These are phyloP conservation scores for Lentinus brumalis DNA, from an alignment of 768 basidiomycete genomes.

Conservation along the genomic window DNA sequence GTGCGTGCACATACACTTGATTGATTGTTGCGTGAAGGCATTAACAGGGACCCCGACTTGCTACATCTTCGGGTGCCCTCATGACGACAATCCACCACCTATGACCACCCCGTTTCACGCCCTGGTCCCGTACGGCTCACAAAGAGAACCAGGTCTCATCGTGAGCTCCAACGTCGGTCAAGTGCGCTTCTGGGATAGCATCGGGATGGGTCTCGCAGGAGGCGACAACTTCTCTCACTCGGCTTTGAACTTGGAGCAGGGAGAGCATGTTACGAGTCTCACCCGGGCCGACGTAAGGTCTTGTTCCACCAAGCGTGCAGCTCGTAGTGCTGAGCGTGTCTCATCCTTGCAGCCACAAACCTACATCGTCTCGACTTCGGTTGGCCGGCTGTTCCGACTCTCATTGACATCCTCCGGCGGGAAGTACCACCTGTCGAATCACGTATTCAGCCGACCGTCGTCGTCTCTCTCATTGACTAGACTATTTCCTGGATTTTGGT, in stretches of 20 bases:
- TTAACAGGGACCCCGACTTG: conserved; percentile 76
- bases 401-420: conserved; percentile 67
- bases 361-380: conserved; percentile 69
- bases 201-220: conserved; percentile 81
- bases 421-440: conserved; percentile 60
- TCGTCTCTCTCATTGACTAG: conserved; percentile 46
- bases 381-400: conserved; percentile 66
- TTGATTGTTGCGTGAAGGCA: conserved; percentile 37
- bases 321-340: neutral
- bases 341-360: conserved; percentile 54
- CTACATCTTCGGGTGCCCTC: conserved; percentile 79
- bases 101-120: conserved; percentile 51
- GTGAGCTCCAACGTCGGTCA: conserved; percentile 71
- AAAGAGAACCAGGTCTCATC: conserved; percentile 86
- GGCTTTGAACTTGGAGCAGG: conserved; percentile 48
- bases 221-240: conserved; percentile 65
- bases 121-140: conserved; percentile 64
- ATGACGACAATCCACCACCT: conserved; percentile 45
- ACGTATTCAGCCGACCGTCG: conserved; percentile 60
- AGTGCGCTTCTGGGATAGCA: conserved; percentile 86
- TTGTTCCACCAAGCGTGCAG: conserved; percentile 7
- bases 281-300: conserved; percentile 61
- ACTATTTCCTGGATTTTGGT: conserved; percentile 45
- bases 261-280: conserved; percentile 68
- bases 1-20: neutral